These are phyloP conservation scores for Lichtheimia hyalospora DNA, from an alignment of 371 early-diverging fungal species.

Conservation along the genomic window DNA sequence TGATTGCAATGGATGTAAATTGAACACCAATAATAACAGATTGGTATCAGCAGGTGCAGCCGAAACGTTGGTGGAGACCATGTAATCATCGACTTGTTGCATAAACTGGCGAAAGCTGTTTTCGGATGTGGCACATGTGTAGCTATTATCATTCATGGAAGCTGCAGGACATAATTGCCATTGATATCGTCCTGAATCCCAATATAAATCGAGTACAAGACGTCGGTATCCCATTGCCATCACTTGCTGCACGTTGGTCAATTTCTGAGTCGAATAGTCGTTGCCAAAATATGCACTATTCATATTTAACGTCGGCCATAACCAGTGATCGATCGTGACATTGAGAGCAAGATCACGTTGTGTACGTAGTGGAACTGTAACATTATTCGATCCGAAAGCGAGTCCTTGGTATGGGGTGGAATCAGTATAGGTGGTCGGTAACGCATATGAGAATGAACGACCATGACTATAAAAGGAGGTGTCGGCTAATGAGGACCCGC, in stretches of 20 bases:
- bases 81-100: constrained; percentile 22
- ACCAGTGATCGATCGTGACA: constrained; percentile 32
- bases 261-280: constrained; percentile 20
- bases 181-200: constrained; percentile 16
- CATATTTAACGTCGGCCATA: constrained; percentile 45
- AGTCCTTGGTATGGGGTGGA: constrained; percentile 28
- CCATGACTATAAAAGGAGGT: no score
- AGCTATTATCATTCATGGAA: background rate
- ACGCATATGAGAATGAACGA: no score
- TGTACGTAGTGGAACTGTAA: constrained; percentile 26
- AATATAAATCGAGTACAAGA: constrained; percentile 40
- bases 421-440: constrained; percentile 22
- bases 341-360: constrained; percentile 45
- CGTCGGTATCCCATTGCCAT: constrained; percentile 37
- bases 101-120: constrained; percentile 24
- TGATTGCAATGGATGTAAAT: constrained; percentile 24
- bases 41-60: constrained; percentile 17
- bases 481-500: no score
- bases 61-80: constrained; percentile 14
- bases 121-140: constrained; percentile 20
- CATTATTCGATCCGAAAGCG: constrained; percentile 14
- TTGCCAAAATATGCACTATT: constrained; percentile 34
- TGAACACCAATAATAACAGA: constrained; percentile 27
- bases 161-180: constrained; percentile 44
- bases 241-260: constrained; percentile 16